These are phyloP conservation scores for Collariella sp. DNA, from an alignment of 495 filamentous ascomycete genomes.

Conservation along the genomic window DNA sequence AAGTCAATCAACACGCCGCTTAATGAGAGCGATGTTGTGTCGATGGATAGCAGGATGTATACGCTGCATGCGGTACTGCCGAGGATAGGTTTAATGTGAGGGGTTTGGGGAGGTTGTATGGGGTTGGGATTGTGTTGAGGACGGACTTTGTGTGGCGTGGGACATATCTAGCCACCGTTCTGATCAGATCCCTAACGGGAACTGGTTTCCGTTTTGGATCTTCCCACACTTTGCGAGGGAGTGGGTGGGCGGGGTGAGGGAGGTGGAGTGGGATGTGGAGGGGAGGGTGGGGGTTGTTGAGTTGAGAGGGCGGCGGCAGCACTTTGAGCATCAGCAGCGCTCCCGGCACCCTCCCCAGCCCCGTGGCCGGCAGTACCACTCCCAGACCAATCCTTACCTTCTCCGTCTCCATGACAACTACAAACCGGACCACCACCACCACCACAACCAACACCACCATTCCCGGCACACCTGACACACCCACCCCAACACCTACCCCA, in stretches of 20 bases:
- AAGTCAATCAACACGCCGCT: slow-evolving; percentile 28
- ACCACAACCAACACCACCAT: neutral
- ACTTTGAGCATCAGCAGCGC: neutral
- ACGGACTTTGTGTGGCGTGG: slow-evolving; percentile 31
- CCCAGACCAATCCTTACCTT: too few relatives aligned
- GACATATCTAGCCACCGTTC: too few relatives aligned
- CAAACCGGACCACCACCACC: too few relatives aligned
- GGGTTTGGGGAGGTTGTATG: slow-evolving; percentile 44
- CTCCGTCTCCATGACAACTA: too few relatives aligned
- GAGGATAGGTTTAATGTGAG: slow-evolving; percentile 40
- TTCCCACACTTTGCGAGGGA: too few relatives aligned
- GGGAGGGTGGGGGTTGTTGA: slow-evolving; percentile 41
- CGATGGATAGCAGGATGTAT: slow-evolving; percentile 31
- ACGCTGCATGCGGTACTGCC: slow-evolving; percentile 37
- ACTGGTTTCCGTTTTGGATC: too few relatives aligned
- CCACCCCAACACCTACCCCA: too few relatives aligned
- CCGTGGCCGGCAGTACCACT: too few relatives aligned
- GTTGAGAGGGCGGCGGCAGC: slow-evolving; percentile 8
- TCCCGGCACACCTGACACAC: too few relatives aligned
- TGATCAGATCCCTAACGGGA: too few relatives aligned
- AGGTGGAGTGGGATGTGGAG: slow-evolving; percentile 44
- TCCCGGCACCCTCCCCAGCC: neutral
- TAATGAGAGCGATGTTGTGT: slow-evolving; percentile 9
- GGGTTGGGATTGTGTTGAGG: slow-evolving; percentile 42
- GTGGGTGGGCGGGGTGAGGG: too few relatives aligned